Evolutionary conservation across 208 protist species (phyloP).

Genomic region (Trypanosoma lewisi): DNA sequence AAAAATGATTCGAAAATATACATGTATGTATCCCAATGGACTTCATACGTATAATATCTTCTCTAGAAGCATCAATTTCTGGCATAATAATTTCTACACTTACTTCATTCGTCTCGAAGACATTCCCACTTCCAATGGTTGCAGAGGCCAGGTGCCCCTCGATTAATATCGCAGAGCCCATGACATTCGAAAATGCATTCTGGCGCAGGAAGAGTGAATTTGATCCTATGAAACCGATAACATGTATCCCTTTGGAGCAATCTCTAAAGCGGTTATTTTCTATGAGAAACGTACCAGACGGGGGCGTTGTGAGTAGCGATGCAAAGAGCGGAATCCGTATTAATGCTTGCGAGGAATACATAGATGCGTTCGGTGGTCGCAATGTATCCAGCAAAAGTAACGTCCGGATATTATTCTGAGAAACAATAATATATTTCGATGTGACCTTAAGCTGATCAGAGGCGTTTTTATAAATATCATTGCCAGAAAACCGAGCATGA

Average conservation of each 20-base stretch:
- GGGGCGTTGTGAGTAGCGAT: constrained; percentile 45
- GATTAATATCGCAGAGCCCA: constrained; percentile 42
- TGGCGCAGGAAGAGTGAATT: constrained; percentile 40
- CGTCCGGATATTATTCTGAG: constrained; percentile 37
- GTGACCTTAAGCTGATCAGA: constrained; percentile 53
- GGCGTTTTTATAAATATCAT: constrained; percentile 62
- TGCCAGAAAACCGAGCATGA: constrained; percentile 51
- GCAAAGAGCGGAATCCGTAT: constrained; percentile 50
- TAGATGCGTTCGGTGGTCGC: constrained; percentile 32
- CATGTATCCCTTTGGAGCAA: constrained; percentile 36
- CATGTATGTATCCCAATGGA: constrained; percentile 38
- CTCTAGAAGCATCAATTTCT: constrained; percentile 2
- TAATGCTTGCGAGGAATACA: constrained; percentile 64
- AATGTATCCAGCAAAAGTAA: constrained; percentile 78
- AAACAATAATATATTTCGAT: constrained; percentile 60
- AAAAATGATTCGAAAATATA: constrained; percentile 71
- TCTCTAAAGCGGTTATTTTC: constrained; percentile 68
- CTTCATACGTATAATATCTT: constrained; percentile 10
- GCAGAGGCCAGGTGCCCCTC: constrained; percentile 69
- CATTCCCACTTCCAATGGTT: constrained; percentile 64
- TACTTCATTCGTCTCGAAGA: constrained; percentile 60
- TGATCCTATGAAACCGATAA: constrained; percentile 53
- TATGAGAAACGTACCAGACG: constrained; percentile 62
- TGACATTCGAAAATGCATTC: constrained; percentile 64
- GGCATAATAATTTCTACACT: constrained; percentile 33